Conservation (phyloP, 2,329 filamentous ascomycete genomes). For the Aphanoascus verrucosus region DNA sequence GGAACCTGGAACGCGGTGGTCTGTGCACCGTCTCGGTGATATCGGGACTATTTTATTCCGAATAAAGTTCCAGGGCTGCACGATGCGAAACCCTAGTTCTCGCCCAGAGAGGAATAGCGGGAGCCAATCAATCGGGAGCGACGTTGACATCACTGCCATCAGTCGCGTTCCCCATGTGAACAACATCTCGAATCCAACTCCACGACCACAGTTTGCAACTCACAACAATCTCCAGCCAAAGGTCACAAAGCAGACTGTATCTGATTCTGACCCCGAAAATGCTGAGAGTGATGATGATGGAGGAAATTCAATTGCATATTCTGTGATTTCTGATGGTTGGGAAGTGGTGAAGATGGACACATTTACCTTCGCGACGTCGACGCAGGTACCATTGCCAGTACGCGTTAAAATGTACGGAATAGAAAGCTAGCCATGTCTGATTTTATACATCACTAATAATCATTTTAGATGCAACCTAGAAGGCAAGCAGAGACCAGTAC, state of each 20-base stretch:
- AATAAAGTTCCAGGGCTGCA: neutral
- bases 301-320: neutral
- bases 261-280: neutral
- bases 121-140: conserved; percentile 1
- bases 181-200: neutral
- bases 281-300: conserved; percentile 7
- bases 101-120: neutral
- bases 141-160: conserved; percentile 9
- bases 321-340: conserved; percentile 6
- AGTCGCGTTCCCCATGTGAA: neutral
- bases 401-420: conserved; percentile 52
- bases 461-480: conserved; percentile 57
- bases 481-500: conserved; percentile 62
- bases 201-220: neutral
- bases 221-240: neutral
- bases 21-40: neutral
- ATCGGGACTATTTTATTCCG: conserved; percentile 1
- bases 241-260: neutral
- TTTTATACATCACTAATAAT: neutral
- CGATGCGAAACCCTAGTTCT: neutral
- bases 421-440: conserved; percentile 8
- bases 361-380: conserved; percentile 88
- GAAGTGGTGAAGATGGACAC: conserved; percentile 59
- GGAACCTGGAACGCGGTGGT: conserved; percentile 10
- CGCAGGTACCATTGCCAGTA: conserved; percentile 64